These are phyloP conservation scores for Azolla pinnata DNA, from an alignment of 75 land plant genomes.

Conservation along the genomic window DNA sequence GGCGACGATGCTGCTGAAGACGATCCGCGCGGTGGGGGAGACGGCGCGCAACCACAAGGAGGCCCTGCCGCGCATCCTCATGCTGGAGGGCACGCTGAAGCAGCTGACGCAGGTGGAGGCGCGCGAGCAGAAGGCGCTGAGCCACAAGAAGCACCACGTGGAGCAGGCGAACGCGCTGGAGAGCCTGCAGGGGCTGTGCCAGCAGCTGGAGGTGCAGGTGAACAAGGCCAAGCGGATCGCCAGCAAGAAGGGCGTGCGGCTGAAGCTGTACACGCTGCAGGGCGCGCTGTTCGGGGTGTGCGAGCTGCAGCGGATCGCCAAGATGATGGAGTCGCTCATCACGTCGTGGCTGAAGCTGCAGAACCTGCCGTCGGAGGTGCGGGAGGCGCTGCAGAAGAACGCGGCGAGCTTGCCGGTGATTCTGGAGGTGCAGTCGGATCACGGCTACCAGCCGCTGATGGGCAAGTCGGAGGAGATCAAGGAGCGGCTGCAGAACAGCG, in stretches of 20 bases:
- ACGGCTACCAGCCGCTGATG: conserved; percentile 1
- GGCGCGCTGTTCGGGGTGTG: neutral
- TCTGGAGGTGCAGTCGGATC: conserved; percentile 1
- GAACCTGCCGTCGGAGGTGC: conserved; percentile 1
- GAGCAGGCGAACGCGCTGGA: conserved; percentile 5
- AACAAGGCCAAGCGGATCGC: conserved; percentile 1
- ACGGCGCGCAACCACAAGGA: neutral
- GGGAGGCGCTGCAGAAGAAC: conserved; percentile 3
- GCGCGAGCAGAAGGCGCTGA: neutral
- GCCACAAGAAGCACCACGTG: conserved; percentile 4
- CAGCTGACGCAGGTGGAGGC: neutral
- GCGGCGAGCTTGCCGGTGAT: neutral
- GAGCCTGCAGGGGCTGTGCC: neutral
- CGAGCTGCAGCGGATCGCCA: neutral
- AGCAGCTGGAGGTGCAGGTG: conserved; percentile 1
- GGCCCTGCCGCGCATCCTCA: neutral
- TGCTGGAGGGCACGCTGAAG: neutral
- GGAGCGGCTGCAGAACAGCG: neutral
- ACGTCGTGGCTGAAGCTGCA: conserved; percentile 5
- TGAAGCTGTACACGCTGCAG: neutral
- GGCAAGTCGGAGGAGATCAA: neutral
- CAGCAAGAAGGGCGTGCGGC: neutral
- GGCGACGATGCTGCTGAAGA: neutral
- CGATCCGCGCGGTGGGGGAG: neutral
- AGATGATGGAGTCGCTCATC: conserved; percentile 2